Base-by-base conservation (phyloP, 441 rosid genomes). In the Breynia disticha region DNA sequence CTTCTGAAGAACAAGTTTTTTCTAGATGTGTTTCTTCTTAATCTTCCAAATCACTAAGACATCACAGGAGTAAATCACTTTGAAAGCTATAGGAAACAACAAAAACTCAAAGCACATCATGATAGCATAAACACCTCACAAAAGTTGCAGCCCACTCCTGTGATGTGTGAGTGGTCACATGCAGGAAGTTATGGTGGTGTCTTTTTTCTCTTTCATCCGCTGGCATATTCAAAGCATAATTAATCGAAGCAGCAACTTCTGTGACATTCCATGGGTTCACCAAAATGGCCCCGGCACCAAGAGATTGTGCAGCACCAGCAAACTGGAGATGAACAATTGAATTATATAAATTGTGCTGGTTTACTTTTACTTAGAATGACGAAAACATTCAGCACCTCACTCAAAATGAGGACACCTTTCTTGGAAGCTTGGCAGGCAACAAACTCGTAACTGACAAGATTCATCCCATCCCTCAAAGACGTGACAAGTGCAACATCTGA, bases 111-210 rank as follows among this genome's bases (percentile, higher is more conserved):
- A 44, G 56, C 12, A 54, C n/a, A 54, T n/a, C 46, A 41, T 44
- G 56, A 57, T 57, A 28, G 1, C 28, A 55, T 53, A 44, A 67
- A 46, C 55, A 84, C 93, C 93, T 84, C 17, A 84, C 79, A 56
- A 84, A 84, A 14, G 86, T 84, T 67, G 84, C 86, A 42, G 93
- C 93, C 93, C 93, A 84, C 73, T 81, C 86, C 70, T 84, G 93
- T 35, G 93, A 76, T 14, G 88, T 81, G 69, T 84, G 93, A 55
- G 70, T 72, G 15, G 82, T 81, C 55, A 84, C 88, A 67, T 84
- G 87, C 67, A 45, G 55, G 57, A 72, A 84, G 64, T 81, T 84
- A 66, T 79, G 93, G 47, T 58, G 75, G 62, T 81, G 86, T 32
- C 88, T 80, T 64, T 84, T 81, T 58, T 84, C 93, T 72, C 93